Evolutionary conservation across 2,329 filamentous ascomycete genomes (phyloP).

Genomic region (Fusarium devonianum): DNA sequence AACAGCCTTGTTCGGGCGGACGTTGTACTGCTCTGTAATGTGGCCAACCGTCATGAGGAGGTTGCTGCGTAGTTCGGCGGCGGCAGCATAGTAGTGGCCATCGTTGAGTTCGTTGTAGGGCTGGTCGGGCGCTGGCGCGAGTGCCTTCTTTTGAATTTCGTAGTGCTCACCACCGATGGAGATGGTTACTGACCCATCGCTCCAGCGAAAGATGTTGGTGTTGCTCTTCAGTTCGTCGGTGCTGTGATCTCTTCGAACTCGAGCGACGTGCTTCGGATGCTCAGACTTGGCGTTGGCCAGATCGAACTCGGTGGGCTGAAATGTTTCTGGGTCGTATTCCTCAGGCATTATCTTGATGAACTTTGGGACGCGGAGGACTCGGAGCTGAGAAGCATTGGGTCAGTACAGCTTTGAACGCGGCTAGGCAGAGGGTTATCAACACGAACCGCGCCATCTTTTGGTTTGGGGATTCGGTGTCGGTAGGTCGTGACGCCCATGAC

Average conservation of each 20-base stretch:
- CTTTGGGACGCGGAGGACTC: slow-evolving; percentile 73
- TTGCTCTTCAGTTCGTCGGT: slow-evolving; percentile 76
- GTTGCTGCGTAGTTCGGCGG: slow-evolving; percentile 72
- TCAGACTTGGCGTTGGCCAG: slow-evolving; percentile 61
- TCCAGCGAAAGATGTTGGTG: slow-evolving; percentile 77
- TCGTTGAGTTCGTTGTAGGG: slow-evolving; percentile 73
- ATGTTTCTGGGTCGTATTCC: slow-evolving; percentile 70
- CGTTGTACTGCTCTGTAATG: slow-evolving; percentile 74
- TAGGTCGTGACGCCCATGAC: slow-evolving; percentile 71
- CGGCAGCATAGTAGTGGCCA: slow-evolving; percentile 77
- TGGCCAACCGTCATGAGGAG: slow-evolving; percentile 78
- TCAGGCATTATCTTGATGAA: slow-evolving; percentile 76
- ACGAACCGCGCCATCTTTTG: slow-evolving; percentile 73
- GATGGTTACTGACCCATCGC: slow-evolving; percentile 78
- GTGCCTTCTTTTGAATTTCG: slow-evolving; percentile 73
- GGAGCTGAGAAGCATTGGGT: slow-evolving; percentile 59
- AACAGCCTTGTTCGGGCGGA: slow-evolving; percentile 71
- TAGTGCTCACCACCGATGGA: slow-evolving; percentile 79
- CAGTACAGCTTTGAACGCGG: slow-evolving; percentile 6
- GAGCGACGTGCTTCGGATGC: slow-evolving; percentile 69
- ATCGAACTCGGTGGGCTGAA: slow-evolving; percentile 66
- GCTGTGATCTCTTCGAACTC: slow-evolving; percentile 72
- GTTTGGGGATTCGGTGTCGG: slow-evolving; percentile 74
- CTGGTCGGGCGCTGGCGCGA: slow-evolving; percentile 68
- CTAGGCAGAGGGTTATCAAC: not conserved